These are phyloP conservation scores for Cornus florida DNA, from an alignment of 148 eudicot genomes.

Conservation along the genomic window DNA sequence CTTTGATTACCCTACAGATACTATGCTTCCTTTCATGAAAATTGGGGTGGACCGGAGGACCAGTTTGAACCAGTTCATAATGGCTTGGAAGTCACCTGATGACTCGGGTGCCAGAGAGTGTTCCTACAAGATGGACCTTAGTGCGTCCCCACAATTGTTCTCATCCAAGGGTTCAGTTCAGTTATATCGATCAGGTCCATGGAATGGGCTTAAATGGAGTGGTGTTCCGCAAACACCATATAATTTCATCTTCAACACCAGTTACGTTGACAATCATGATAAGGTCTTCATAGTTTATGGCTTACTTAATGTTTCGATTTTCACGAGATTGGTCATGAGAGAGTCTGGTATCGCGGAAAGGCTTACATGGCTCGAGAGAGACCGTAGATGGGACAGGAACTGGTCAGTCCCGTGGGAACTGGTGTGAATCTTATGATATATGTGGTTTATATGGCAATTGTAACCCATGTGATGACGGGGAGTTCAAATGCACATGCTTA, in stretches of 20 bases:
- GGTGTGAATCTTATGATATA: neutral
- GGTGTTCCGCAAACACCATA: neutral
- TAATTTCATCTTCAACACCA: neutral
- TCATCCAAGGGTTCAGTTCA: neutral
- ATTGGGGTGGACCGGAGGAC: slow-evolving; percentile 2
- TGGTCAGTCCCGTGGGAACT: neutral
- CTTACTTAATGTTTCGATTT: neutral
- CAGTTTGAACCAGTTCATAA: neutral
- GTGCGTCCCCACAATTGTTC: neutral
- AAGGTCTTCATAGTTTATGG: neutral
- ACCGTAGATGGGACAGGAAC: neutral
- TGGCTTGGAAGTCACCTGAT: slow-evolving; percentile 5
- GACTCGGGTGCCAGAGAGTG: neutral
- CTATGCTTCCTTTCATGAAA: neutral
- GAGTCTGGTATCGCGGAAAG: neutral
- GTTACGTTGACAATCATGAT: neutral
- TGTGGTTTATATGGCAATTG: neutral
- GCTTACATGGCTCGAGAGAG: neutral
- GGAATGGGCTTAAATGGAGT: neutral
- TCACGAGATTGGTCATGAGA: neutral
- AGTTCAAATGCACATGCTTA: neutral
- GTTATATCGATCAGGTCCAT: neutral
- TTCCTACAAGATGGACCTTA: neutral
- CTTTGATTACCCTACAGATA: slow-evolving; percentile 8
- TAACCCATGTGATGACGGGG: neutral